Evolutionary conservation across 257 asterid species (phyloP).

Genomic region (Vinca minor): DNA sequence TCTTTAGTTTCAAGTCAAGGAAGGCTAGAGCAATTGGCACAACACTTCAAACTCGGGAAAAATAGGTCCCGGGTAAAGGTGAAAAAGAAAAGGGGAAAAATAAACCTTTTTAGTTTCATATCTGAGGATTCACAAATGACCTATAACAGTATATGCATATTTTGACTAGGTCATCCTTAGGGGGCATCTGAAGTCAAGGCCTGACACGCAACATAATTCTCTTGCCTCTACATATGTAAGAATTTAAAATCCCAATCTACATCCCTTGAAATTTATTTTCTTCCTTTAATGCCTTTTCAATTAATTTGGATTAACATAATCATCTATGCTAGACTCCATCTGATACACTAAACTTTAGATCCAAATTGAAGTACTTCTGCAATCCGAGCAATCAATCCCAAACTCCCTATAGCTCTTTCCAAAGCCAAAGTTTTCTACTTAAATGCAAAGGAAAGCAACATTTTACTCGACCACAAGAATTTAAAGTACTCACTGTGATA

Average conservation of each 20-base stretch:
- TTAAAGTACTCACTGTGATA: slow-evolving; percentile 31
- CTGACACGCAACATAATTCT: not conserved
- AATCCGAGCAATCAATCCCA: slow-evolving; percentile 1
- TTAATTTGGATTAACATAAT: not conserved
- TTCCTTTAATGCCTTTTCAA: not conserved
- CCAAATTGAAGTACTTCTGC: not conserved
- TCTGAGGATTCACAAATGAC: not conserved
- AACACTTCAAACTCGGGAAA: too few relatives aligned
- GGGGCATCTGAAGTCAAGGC: too few relatives aligned
- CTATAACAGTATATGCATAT: not conserved
- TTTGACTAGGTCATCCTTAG: not conserved
- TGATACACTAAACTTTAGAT: not conserved
- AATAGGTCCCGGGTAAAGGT: too few relatives aligned
- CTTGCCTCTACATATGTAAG: not conserved
- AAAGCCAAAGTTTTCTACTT: not conserved
- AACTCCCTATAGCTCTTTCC: not conserved
- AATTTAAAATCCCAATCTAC: not conserved
- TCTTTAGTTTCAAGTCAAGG: too few relatives aligned
- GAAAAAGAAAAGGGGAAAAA: too few relatives aligned
- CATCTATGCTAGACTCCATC: not conserved
- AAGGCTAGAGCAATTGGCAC: too few relatives aligned
- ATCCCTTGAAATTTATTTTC: not conserved
- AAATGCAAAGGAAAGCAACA: slow-evolving; percentile 1
- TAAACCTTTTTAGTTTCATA: slow-evolving; percentile 16
- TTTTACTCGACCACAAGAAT: not conserved